A percentile compares a stretch with the other conserved stretches of the same genome.
Conservation (phyloP, 805 yeast genomes). For the Tetrapisispora fleetii region DNA sequence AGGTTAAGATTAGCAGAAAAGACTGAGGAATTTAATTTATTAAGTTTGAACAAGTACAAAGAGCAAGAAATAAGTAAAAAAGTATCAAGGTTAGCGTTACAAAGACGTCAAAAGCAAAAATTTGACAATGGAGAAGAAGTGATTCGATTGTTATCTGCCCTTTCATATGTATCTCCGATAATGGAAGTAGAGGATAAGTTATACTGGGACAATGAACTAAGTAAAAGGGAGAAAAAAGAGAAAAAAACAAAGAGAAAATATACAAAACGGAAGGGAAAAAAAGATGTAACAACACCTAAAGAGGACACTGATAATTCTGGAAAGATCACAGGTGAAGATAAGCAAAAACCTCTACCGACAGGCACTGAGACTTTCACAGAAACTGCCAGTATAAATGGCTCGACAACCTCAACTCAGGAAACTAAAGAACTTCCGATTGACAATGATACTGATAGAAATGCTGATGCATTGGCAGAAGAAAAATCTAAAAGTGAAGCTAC, state of each 20-base stretch:
- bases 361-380: no score
- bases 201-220: slow-evolving; percentile 33
- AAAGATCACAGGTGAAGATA: no score
- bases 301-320: neutral
- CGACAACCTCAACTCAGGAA: no score
- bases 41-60: slow-evolving; percentile 64
- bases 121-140: slow-evolving; percentile 39
- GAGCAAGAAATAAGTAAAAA: slow-evolving; percentile 80
- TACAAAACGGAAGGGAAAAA: slow-evolving; percentile 25
- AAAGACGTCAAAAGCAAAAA: slow-evolving; percentile 53
- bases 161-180: slow-evolving; percentile 43
- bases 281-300: neutral
- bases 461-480: no score
- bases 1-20: slow-evolving; percentile 65
- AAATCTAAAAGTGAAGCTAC: no score
- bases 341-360: no score
- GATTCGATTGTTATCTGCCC: slow-evolving; percentile 12
- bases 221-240: slow-evolving; percentile 35
- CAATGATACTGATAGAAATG: no score
- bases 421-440: no score
- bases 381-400: no score
- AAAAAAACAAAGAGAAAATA: slow-evolving; percentile 33
- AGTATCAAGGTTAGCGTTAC: slow-evolving; percentile 62
- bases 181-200: slow-evolving; percentile 49
- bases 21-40: slow-evolving; percentile 69